Conservation (phyloP, 164 flowering plant species). For the Tetrastigma voinierianum region DNA sequence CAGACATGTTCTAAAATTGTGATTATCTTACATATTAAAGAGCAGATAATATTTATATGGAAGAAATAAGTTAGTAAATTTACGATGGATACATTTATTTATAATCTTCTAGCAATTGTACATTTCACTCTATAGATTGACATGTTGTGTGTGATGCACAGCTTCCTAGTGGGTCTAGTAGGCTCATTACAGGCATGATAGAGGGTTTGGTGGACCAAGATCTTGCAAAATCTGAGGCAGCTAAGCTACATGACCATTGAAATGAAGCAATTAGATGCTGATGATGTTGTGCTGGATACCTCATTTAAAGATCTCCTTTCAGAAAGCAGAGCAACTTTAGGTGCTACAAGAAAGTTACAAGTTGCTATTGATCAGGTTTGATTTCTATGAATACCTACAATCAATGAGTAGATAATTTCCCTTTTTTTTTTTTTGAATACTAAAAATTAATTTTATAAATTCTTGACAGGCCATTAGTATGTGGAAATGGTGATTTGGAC, state of each 20-base stretch:
- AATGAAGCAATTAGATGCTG: conserved; percentile 45
- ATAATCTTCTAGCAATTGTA: too few species aligned
- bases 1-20: too few species aligned
- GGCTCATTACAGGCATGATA: conserved; percentile 68
- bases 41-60: too few species aligned
- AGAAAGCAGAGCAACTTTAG: conserved; percentile 63
- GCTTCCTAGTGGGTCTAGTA: conserved; percentile 62
- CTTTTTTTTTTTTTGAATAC: neutral
- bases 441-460: neutral
- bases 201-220: conserved; percentile 43
- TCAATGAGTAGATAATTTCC: neutral
- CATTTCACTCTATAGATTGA: too few species aligned
- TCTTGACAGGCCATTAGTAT: conserved; percentile 51
- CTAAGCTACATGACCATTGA: conserved; percentile 45
- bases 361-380: conserved; percentile 58
- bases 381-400: neutral
- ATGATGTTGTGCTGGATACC: conserved; percentile 52
- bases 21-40: too few species aligned
- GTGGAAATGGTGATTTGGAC: conserved; percentile 45
- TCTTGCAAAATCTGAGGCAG: conserved; percentile 53
- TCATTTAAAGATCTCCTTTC: conserved; percentile 56
- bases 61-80: too few species aligned
- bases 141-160: conserved; percentile 18
- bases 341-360: conserved; percentile 42
- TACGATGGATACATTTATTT: too few species aligned